Evolutionary conservation across 352 stramenopile species (phyloP).

Genomic region (Phytopythium kandeliae): DNA sequence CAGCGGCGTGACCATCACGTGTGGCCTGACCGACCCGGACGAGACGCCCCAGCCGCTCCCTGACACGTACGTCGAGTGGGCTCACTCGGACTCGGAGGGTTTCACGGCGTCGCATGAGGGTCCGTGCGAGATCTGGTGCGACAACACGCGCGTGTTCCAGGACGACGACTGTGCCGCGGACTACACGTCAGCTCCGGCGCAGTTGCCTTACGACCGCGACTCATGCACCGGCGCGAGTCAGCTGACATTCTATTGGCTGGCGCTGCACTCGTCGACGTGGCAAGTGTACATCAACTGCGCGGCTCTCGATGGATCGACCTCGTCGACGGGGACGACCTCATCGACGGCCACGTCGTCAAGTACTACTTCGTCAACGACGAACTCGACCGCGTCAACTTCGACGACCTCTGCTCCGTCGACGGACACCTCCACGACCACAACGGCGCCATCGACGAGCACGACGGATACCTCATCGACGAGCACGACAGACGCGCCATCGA

Average conservation of each 20-base stretch:
- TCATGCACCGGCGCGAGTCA: conserved; percentile 21
- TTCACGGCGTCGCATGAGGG: conserved; percentile 19
- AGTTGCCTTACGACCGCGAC: conserved; percentile 16
- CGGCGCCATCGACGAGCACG: too few relatives aligned
- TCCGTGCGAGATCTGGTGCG: conserved; percentile 29
- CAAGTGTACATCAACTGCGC: conserved; percentile 33
- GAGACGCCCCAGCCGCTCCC: conserved; percentile 8
- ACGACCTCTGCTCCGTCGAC: too few relatives aligned
- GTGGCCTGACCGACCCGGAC: conserved; percentile 8
- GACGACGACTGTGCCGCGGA: conserved; percentile 19
- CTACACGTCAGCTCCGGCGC: conserved; percentile 10
- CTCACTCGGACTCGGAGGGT: too few relatives aligned
- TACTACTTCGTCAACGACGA: too few relatives aligned
- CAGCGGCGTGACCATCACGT: conserved; percentile 20
- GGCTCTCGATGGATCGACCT: not conserved
- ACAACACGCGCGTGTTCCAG: conserved; percentile 21
- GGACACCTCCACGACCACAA: too few relatives aligned
- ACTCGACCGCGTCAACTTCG: too few relatives aligned
- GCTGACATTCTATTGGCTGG: conserved; percentile 21
- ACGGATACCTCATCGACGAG: too few relatives aligned
- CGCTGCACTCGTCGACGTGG: conserved; percentile 22
- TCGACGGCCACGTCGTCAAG: too few relatives aligned
- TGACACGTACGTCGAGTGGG: conserved; percentile 19
- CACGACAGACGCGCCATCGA: too few relatives aligned
- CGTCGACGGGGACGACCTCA: too few relatives aligned